Percentiles rank a stretch among this genome's conserved stretches.
phyloP scores from a whole-genome alignment of 163 green algal genomes.

The Trebouxia gelatinosa region DNA sequence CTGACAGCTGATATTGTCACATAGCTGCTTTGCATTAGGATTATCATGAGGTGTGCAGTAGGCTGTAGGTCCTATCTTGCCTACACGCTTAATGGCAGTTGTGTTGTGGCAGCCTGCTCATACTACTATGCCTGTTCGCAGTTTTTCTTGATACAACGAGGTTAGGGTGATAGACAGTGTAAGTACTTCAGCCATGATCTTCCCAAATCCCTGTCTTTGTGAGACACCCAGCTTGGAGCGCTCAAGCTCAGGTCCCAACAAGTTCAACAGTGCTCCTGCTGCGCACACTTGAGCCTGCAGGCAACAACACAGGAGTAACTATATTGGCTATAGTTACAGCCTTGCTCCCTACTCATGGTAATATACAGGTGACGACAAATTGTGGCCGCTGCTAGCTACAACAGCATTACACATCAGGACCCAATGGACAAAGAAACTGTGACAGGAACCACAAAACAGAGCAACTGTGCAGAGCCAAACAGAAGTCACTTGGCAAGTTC shows the following conservation, averaged over 20 bases:
- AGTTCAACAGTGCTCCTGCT: conserved; percentile 66
- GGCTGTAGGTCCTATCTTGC: background rate
- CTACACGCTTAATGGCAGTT: no score
- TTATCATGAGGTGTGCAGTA: background rate
- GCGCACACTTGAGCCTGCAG: conserved; percentile 55
- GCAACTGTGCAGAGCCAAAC: background rate
- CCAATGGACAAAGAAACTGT: background rate
- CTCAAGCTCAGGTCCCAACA: conserved; percentile 61
- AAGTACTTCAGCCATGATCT: background rate
- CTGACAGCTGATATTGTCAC: no score
- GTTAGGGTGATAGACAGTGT: background rate
- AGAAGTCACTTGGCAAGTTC: no score
- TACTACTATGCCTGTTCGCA: background rate
- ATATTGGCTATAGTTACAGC: no score
- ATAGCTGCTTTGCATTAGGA: background rate
- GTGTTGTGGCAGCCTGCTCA: no score
- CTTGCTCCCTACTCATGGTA: no score
- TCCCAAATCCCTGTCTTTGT: conserved; percentile 14
- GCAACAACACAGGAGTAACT: no score
- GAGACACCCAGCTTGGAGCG: background rate
- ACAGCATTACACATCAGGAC: background rate
- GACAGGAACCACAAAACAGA: background rate
- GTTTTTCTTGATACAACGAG: background rate
- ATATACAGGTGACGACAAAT: background rate
- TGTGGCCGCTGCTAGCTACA: background rate